Evolutionary conservation across 345 rosid species (phyloP), one percentile per base, ranked within the genome.

Genomic region (Hibiscus syriacus): DNA sequence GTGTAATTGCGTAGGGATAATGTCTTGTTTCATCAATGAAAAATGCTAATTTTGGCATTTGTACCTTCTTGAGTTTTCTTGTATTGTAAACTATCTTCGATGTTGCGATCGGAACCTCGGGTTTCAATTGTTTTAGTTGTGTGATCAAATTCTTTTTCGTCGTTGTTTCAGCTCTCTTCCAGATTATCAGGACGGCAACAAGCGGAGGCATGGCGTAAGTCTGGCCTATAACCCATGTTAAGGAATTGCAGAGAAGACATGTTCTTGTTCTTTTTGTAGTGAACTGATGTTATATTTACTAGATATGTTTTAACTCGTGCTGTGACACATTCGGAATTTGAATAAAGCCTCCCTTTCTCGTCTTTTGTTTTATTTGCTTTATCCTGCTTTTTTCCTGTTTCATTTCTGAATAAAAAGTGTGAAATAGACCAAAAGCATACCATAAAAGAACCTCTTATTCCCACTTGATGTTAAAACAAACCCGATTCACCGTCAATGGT

Each of bases 181-280:
- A 94, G 87, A 91, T 94, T 70, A 91, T 89, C 81, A 84, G 97
- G 84, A 89, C 92, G 1, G 95, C 96, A 20, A 82, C 96, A 19
- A 83, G 86, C 20, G 84, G 86, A 68, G 88, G 91, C 73, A 77
- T 77, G 89, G 87, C 89, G 0, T 86, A 78, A 80, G 20, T 53
- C 7, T 54, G 38, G 49, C 57, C 22, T n/a, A 9, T 4, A 16
- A 32, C 26, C 36, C 55, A 27, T 45, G 52, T 17, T 5, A 27
- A 34, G 64, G 68, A 72, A 68, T 67, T 59, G 72, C 62, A 50
- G 63, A 45, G 43, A 53, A 53, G 64, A 57, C n/a, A 4, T 49
- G 39, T 62, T 34, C 1, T 59, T 41, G 53, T 43, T 14, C 0
- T 67, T 49, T 61, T 53, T 69, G 52, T 78, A 66, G 77, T 26